A percentile compares a stretch with the other conserved stretches of the same genome.
phyloP scores from a whole-genome alignment of 116 monocot species.

The Iris pallida region DNA sequence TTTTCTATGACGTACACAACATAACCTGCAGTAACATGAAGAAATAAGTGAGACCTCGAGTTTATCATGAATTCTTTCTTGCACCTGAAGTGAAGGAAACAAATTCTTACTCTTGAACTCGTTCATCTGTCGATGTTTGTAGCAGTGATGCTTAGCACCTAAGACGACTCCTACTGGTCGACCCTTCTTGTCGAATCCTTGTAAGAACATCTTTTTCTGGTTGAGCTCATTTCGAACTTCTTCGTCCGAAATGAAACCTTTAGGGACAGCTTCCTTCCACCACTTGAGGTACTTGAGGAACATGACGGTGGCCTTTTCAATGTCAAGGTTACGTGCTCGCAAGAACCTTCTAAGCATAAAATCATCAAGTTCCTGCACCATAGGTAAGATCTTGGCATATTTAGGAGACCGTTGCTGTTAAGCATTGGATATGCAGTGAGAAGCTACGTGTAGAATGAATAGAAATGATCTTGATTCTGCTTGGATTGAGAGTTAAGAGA shows the following conservation, averaged over 20 bases:
- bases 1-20: slow-evolving; percentile 37
- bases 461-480: too few species aligned
- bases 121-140: slow-evolving; percentile 32
- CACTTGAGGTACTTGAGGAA: slow-evolving; percentile 57
- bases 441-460: too few species aligned
- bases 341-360: slow-evolving; percentile 46
- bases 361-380: slow-evolving; percentile 46
- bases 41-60: background rate
- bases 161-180: slow-evolving; percentile 34
- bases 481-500: too few species aligned
- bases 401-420: too few species aligned
- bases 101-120: slow-evolving; percentile 42
- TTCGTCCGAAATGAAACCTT: slow-evolving; percentile 44
- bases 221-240: slow-evolving; percentile 35
- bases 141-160: slow-evolving; percentile 29
- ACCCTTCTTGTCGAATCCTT: slow-evolving; percentile 47
- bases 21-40: slow-evolving; percentile 30
- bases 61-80: too few species aligned
- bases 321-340: slow-evolving; percentile 42
- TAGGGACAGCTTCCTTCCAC: slow-evolving; percentile 33
- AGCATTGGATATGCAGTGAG: too few species aligned
- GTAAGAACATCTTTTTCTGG: slow-evolving; percentile 35
- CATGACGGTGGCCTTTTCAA: slow-evolving; percentile 41
- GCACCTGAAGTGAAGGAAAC: too few species aligned
- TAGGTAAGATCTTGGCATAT: too few species aligned